Evolutionary conservation across 768 basidiomycete genomes (phyloP).

Genomic region (Lactarius trivialis): DNA sequence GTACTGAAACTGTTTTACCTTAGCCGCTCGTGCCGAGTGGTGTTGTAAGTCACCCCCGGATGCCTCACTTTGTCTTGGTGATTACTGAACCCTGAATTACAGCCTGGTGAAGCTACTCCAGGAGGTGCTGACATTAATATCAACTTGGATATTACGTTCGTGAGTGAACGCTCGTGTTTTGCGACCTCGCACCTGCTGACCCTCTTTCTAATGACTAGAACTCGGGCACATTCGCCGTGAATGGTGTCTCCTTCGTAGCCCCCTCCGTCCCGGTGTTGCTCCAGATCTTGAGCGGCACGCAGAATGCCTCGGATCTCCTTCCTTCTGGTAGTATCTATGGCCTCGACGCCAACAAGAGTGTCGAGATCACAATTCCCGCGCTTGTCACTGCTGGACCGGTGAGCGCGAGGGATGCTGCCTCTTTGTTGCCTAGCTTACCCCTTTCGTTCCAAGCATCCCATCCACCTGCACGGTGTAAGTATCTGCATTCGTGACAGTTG

Average conservation of each 20-base stretch:
- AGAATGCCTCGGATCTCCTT: constrained; percentile 41
- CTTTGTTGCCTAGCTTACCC: neutral
- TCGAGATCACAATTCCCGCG: constrained; percentile 44
- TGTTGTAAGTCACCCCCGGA: constrained; percentile 4
- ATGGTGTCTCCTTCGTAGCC: constrained; percentile 32
- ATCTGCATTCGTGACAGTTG: neutral
- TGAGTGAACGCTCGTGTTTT: constrained; percentile 12
- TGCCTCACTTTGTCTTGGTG: neutral
- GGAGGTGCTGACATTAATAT: constrained; percentile 24
- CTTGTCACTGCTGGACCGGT: constrained; percentile 32
- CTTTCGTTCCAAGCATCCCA: constrained; percentile 7
- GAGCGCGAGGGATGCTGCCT: constrained; percentile 16
- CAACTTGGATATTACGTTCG: constrained; percentile 22
- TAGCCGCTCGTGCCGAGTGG: constrained; percentile 2
- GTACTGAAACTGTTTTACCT: neutral
- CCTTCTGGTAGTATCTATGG: constrained; percentile 43
- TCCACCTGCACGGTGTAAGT: constrained; percentile 18
- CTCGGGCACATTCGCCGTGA: constrained; percentile 24
- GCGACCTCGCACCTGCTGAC: neutral
- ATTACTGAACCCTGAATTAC: neutral
- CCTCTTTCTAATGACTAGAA: neutral
- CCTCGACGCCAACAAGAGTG: constrained; percentile 41
- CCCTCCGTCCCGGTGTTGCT: constrained; percentile 49
- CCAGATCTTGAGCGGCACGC: constrained; percentile 51
- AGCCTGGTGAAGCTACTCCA: constrained; percentile 17